phyloP scores from a whole-genome alignment of 2,329 filamentous ascomycete genomes.

The Diaporthe ilicicola region DNA sequence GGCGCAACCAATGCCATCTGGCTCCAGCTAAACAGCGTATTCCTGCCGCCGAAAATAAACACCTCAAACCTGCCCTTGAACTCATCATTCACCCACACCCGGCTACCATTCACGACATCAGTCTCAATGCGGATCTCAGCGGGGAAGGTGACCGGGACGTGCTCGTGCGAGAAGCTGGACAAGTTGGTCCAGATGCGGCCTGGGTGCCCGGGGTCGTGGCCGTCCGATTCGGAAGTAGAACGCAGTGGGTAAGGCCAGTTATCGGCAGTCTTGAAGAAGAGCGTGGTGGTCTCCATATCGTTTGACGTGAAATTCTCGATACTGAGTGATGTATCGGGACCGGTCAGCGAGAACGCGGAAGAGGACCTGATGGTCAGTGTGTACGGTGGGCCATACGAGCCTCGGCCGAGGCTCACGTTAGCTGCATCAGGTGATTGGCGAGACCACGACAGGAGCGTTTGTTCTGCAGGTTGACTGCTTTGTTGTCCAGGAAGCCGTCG shows the following conservation, averaged over 20 bases:
- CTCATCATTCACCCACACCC: slow-evolving; percentile 55
- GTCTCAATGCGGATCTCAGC: slow-evolving; percentile 52
- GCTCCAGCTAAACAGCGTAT: slow-evolving; percentile 61
- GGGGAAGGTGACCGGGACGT: slow-evolving; percentile 45
- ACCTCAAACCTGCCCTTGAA: slow-evolving; percentile 63
- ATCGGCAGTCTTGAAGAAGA: slow-evolving; percentile 52
- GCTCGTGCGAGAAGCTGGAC: slow-evolving; percentile 54
- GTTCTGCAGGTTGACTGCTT: background rate
- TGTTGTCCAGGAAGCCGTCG: background rate
- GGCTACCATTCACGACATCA: slow-evolving; percentile 54
- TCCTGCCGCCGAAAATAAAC: slow-evolving; percentile 61
- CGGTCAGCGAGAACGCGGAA: slow-evolving; percentile 54
- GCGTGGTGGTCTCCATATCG: slow-evolving; percentile 9
- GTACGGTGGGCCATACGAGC: slow-evolving; percentile 57
- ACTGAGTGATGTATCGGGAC: slow-evolving; percentile 51
- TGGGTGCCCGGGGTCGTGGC: slow-evolving; percentile 55
- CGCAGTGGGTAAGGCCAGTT: slow-evolving; percentile 59
- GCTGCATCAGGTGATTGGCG: slow-evolving; percentile 30
- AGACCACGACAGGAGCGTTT: background rate
- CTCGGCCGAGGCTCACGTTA: slow-evolving; percentile 40
- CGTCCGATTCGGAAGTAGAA: slow-evolving; percentile 50
- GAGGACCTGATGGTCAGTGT: slow-evolving; percentile 48
- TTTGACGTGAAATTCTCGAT: slow-evolving; percentile 43
- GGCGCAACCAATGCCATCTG: slow-evolving; percentile 64
- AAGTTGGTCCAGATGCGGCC: slow-evolving; percentile 62